Conservation (phyloP, 208 protist genomes). For the Leptomonas pyrrhocoris region DNA sequence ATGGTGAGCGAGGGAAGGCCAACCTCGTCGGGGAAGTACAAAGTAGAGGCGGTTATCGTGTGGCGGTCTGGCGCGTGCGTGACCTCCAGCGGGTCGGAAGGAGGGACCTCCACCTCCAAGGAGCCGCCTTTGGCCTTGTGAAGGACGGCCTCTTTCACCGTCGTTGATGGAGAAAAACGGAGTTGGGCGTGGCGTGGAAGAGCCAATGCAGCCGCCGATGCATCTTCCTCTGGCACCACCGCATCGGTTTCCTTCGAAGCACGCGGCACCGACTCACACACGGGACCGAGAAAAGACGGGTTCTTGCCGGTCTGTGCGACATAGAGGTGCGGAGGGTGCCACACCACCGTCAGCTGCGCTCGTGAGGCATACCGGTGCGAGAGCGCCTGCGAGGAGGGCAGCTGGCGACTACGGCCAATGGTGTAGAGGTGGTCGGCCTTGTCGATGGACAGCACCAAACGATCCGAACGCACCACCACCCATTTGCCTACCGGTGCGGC, state of each 20-base stretch:
- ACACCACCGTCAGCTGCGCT: slow-evolving; percentile 60
- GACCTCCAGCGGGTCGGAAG: slow-evolving; percentile 27
- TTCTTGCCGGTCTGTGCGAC: slow-evolving; percentile 63
- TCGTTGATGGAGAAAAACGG: slow-evolving; percentile 2
- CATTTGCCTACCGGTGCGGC: slow-evolving; percentile 36
- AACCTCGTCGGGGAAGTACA: slow-evolving; percentile 76
- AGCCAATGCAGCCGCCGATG: not conserved
- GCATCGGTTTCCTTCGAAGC: not conserved
- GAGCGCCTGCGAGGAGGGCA: slow-evolving; percentile 58
- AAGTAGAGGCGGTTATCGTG: slow-evolving; percentile 26
- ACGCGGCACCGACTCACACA: slow-evolving; percentile 32
- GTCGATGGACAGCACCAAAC: slow-evolving; percentile 43
- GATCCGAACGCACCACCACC: slow-evolving; percentile 69
- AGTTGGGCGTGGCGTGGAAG: slow-evolving; percentile 4
- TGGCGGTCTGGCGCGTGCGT: slow-evolving; percentile 25
- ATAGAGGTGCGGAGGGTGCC: slow-evolving; percentile 41
- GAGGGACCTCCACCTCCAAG: slow-evolving; percentile 26
- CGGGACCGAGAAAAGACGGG: slow-evolving; percentile 56
- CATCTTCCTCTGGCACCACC: not conserved
- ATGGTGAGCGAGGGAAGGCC: slow-evolving; percentile 53
- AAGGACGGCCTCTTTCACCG: slow-evolving; percentile 10
- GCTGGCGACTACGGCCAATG: slow-evolving; percentile 48
- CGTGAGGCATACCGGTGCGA: slow-evolving; percentile 64
- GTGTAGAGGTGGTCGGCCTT: slow-evolving; percentile 38
- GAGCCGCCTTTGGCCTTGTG: not conserved